Percentiles rank a stretch among this genome's conserved stretches.
Conservation (phyloP, 106 monocot genomes). For the Acorus gramineus region DNA sequence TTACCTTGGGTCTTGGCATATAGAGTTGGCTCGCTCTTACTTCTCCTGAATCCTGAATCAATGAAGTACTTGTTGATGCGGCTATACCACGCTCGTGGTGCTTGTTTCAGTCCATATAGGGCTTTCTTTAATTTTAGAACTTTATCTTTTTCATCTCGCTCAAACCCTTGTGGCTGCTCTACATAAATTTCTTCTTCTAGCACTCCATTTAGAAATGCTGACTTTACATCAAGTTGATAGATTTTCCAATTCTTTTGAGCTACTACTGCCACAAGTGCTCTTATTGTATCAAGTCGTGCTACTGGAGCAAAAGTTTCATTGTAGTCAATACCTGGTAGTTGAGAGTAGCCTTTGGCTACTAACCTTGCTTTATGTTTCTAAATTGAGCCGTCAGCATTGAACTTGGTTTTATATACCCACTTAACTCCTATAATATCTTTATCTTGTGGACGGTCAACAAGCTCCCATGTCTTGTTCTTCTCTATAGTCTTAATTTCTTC, state of each 20-base stretch:
- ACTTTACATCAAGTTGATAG: slow-evolving; percentile 11
- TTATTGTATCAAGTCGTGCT: slow-evolving; percentile 1
- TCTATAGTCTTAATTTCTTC: slow-evolving; percentile 3
- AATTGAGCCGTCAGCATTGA: not conserved
- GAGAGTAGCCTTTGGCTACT: slow-evolving; percentile 1
- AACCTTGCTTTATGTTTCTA: slow-evolving; percentile 3
- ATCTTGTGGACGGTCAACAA: not conserved
- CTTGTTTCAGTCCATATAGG: slow-evolving; percentile 12
- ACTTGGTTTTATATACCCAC: slow-evolving; percentile 6
- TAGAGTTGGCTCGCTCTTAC: not conserved
- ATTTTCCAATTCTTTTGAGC: slow-evolving; percentile 8
- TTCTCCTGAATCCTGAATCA: slow-evolving; percentile 1
- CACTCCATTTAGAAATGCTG: slow-evolving; percentile 8
- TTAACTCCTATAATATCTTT: slow-evolving; percentile 1
- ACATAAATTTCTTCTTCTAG: slow-evolving; percentile 6
- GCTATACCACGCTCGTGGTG: slow-evolving; percentile 6
- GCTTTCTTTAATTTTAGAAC: slow-evolving; percentile 15
- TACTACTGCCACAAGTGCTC: slow-evolving; percentile 6
- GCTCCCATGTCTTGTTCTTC: slow-evolving; percentile 1
- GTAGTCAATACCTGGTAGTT: slow-evolving; percentile 7
- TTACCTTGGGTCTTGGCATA: not conserved
- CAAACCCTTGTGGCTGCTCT: slow-evolving; percentile 2
- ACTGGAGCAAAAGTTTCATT: slow-evolving; percentile 1
- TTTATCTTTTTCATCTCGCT: not conserved
- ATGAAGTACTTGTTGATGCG: not conserved